Conservation (phyloP, 352 stramenopile species). For the Nothophytophthora sp. region DNA sequence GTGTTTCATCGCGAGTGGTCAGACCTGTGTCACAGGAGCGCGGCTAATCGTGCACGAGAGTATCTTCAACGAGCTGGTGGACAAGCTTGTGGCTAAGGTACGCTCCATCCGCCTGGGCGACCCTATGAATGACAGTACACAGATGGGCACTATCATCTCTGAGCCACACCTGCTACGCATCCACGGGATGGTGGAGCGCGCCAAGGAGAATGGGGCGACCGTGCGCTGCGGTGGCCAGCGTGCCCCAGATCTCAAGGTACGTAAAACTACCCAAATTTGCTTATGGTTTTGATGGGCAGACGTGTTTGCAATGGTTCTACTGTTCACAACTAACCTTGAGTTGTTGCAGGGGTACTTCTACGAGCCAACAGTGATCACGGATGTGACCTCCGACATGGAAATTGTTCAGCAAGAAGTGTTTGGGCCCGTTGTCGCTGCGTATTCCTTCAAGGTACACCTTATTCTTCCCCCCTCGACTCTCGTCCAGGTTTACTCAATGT, state of each 20-base stretch:
- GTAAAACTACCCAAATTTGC: background rate
- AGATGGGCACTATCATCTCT: slow-evolving; percentile 75
- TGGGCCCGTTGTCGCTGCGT: slow-evolving; percentile 70
- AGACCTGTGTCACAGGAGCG: slow-evolving; percentile 81
- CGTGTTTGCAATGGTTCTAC: no score
- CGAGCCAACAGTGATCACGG: slow-evolving; percentile 90
- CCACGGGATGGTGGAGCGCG: slow-evolving; percentile 73
- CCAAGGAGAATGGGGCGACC: slow-evolving; percentile 78
- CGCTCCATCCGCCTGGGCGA: slow-evolving; percentile 56
- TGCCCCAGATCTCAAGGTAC: slow-evolving; percentile 33
- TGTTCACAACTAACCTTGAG: background rate
- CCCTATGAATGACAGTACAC: slow-evolving; percentile 43
- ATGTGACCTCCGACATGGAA: slow-evolving; percentile 62
- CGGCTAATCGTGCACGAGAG: slow-evolving; percentile 85
- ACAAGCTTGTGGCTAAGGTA: slow-evolving; percentile 53
- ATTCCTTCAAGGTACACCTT: slow-evolving; percentile 39
- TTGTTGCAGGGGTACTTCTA: slow-evolving; percentile 85
- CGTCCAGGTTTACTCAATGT: no score
- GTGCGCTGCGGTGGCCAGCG: slow-evolving; percentile 71
- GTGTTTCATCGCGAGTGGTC: slow-evolving; percentile 72
- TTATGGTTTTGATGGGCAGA: background rate
- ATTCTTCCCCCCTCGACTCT: no score
- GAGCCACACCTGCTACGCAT: slow-evolving; percentile 62
- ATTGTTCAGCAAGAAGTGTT: slow-evolving; percentile 91
- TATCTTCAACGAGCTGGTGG: slow-evolving; percentile 78